phyloP scores from a whole-genome alignment of 2,329 filamentous ascomycete genomes.

The Curvularia spicifera region DNA sequence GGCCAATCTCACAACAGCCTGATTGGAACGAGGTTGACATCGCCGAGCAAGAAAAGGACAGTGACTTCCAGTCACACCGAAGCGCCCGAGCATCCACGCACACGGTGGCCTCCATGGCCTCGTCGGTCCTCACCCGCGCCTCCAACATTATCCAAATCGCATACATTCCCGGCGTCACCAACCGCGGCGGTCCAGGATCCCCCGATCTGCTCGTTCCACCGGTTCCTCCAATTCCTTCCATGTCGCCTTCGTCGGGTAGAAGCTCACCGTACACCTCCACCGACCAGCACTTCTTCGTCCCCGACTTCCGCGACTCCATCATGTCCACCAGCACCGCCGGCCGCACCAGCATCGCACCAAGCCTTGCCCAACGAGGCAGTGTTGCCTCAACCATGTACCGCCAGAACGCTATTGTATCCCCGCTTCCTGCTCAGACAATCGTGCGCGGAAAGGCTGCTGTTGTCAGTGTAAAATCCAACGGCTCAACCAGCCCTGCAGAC shows the following conservation, averaged over 20 bases:
- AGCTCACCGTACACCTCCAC: constrained; percentile 63
- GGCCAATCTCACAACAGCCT: constrained; percentile 60
- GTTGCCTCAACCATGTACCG: constrained; percentile 94
- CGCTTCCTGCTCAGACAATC: constrained; percentile 79
- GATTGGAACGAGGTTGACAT: constrained; percentile 63
- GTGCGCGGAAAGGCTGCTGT: constrained; percentile 89
- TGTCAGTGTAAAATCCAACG: constrained; percentile 83
- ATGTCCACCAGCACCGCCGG: constrained; percentile 76
- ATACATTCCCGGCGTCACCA: constrained; percentile 96
- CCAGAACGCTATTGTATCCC: constrained; percentile 84
- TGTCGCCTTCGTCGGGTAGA: constrained; percentile 62
- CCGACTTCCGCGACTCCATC: constrained; percentile 88
- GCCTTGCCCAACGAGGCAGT: constrained; percentile 56
- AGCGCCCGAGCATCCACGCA: constrained; percentile 78
- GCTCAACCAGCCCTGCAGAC: constrained; percentile 60
- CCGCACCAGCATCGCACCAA: constrained; percentile 58
- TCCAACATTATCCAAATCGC: constrained; percentile 99
- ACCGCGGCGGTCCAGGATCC: constrained; percentile 81
- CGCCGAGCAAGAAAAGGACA: constrained; percentile 62
- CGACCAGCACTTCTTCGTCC: constrained; percentile 92
- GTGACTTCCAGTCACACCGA: constrained; percentile 61
- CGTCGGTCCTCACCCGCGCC: constrained; percentile 90
- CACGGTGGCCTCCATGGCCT: constrained; percentile 90
- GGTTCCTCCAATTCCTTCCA: constrained; percentile 83
- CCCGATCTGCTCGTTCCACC: constrained; percentile 84